Base-by-base conservation (phyloP, 495 filamentous ascomycete genomes). In the Tuber calosporum region DNA sequence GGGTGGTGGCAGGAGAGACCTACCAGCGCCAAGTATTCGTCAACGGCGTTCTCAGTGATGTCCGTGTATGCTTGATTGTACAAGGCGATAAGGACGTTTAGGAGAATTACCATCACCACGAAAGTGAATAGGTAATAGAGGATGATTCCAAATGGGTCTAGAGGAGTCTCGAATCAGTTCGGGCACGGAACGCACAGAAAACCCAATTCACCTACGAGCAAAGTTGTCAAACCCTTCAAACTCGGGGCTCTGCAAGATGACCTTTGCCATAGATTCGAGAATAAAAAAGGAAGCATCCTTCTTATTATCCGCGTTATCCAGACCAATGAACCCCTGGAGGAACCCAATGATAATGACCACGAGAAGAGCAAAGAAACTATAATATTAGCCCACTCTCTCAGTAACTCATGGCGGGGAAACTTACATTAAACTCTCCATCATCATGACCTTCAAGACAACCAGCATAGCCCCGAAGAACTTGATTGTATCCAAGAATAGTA, bases 401-500 rank as follows among this genome's bases (percentile, higher is more conserved):
- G 22, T 30, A 69, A 40, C 42, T 53, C 3, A 4, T 7, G 22
- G 26, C 13, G 34, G 41, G 11, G 30, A 67, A 42, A 73, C 78
- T 26, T 30, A 80, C 78, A 98, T 97, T 71, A 99, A 83, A 72
- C 92, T 96, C 81, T 99, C 95, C 79, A 94, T 93, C 95, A 99
- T 98, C 96, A 99, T 98, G 69, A 98, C 93, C 79, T 97, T 93
- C 43, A 99, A 84, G 6, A 99, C 92, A 11, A 98, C 94, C 43
- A 99, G 86, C 96, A 99, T 98, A 69, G 93, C 93, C 66, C 95
- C 95, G 76, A 99, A 98, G 86, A 99, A 99, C 74, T 91, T 90
- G 84, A 95, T 92, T 0, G 89, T 90, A 84, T 99, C 95, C 13
- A 99, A 87, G 81, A 96, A 99, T 11, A 99, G 88, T 73, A 98